Conservation (phyloP, 345 rosid genomes). For the Odontarrhena argentea region DNA sequence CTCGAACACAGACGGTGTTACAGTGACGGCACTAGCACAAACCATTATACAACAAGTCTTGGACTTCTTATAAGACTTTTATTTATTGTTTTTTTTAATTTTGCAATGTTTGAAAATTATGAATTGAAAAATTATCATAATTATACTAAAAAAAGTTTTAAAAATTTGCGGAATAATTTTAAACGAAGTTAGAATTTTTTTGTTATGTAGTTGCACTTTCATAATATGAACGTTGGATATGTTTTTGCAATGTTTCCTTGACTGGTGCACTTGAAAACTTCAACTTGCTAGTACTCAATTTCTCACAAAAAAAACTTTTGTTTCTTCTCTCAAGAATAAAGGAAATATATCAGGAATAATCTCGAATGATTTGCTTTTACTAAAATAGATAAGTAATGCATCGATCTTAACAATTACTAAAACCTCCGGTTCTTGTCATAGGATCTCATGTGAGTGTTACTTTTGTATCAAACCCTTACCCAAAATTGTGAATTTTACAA, state of each 20-base stretch:
- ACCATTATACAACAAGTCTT: no score
- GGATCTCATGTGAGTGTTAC: constrained; percentile 27
- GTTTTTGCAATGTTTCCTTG: constrained; percentile 23
- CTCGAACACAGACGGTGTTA: no score
- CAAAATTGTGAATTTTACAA: constrained; percentile 27
- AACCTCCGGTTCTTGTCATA: constrained; percentile 13
- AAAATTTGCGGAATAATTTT: no score
- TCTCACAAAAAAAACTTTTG: background rate
- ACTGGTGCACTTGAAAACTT: constrained; percentile 21
- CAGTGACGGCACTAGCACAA: no score
- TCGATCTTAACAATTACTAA: constrained; percentile 8
- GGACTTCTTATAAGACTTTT: no score
- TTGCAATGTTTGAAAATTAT: background rate
- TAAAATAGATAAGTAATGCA: background rate
- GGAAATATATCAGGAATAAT: background rate
- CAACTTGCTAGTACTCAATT: constrained; percentile 5
- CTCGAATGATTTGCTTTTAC: constrained; percentile 5
- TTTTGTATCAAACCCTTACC: constrained; percentile 28
- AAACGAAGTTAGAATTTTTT: background rate
- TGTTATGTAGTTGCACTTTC: constrained; percentile 4
- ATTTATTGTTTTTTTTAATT: background rate
- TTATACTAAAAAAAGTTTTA: no score
- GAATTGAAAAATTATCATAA: no score
- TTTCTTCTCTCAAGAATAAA: background rate
- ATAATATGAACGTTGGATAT: constrained; percentile 20